Evolutionary conservation across 192 early-diverging fungal species (phyloP).

Genomic region (Mortierella antarctica): DNA sequence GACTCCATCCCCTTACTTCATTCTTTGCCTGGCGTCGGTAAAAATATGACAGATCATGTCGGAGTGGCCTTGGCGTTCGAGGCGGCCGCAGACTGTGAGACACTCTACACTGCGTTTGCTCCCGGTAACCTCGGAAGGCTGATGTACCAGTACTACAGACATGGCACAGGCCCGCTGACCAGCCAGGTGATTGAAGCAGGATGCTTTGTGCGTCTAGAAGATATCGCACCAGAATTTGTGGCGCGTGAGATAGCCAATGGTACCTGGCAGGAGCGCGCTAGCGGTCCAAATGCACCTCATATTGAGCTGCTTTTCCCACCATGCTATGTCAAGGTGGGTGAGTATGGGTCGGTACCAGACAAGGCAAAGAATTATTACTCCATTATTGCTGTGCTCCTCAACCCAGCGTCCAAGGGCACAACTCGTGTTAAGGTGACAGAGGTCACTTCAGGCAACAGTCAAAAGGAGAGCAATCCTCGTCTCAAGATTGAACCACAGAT

Average conservation of each 20-base stretch:
- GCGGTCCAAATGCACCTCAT: constrained; percentile 31
- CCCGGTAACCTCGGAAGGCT: background rate
- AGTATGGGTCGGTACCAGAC: background rate
- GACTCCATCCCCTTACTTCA: constrained; percentile 33
- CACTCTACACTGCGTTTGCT: background rate
- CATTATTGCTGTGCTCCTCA: constrained; percentile 6
- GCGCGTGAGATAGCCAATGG: constrained; percentile 24
- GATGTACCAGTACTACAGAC: background rate
- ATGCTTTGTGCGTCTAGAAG: constrained; percentile 19
- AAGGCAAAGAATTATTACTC: constrained; percentile 10
- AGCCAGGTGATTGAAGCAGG: constrained; percentile 8
- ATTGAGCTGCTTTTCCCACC: constrained; percentile 18
- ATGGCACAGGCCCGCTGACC: constrained; percentile 12
- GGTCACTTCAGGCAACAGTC: background rate
- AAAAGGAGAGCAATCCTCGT: background rate
- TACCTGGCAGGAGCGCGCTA: constrained; percentile 18
- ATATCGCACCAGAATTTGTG: constrained; percentile 31
- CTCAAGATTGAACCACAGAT: constrained; percentile 3
- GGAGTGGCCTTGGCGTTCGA: constrained; percentile 22
- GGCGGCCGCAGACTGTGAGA: background rate
- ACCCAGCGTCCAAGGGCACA: constrained; percentile 14
- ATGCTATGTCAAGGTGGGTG: constrained; percentile 1
- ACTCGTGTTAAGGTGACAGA: too few relatives aligned
- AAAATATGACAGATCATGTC: constrained; percentile 48
- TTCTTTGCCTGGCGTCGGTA: constrained; percentile 46